These are phyloP conservation scores for Firmiana major DNA, from an alignment of 345 rosid species.

Conservation along the genomic window DNA sequence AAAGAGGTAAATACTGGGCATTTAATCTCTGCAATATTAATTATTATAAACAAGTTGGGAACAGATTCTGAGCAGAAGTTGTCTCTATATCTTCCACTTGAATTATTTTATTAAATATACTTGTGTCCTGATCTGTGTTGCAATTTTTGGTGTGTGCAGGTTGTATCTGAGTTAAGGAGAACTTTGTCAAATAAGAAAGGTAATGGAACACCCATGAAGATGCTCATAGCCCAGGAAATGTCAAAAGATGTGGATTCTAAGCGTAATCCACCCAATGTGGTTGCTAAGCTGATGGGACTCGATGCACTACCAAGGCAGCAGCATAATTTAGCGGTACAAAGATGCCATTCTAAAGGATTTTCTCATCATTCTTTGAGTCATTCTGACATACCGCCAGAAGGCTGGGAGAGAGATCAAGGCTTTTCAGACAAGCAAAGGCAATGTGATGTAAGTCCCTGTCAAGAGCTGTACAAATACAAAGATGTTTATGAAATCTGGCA, in stretches of 20 bases:
- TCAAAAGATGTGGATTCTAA: constrained; percentile 62
- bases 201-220: constrained; percentile 73
- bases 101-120: constrained; percentile 20
- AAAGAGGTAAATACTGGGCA: constrained; percentile 45
- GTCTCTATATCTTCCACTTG: constrained; percentile 25
- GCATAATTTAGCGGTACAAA: constrained; percentile 41
- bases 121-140: constrained; percentile 17
- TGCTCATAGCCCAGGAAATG: constrained; percentile 80
- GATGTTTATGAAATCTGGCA: constrained; percentile 71
- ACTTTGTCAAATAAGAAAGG: constrained; percentile 52
- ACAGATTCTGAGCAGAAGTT: constrained; percentile 22
- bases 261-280: constrained; percentile 60
- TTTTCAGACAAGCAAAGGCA: constrained; percentile 46
- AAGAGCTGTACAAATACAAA: constrained; percentile 41
- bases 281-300: constrained; percentile 98
- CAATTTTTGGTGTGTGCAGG: constrained; percentile 37
- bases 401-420: constrained; percentile 47
- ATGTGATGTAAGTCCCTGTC: constrained; percentile 26
- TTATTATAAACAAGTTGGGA: constrained; percentile 15
- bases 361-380: constrained; percentile 51
- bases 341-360: constrained; percentile 52
- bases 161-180: constrained; percentile 53
- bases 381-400: constrained; percentile 33
- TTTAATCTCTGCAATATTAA: constrained; percentile 12
- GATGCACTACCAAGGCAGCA: constrained; percentile 69